Evolutionary conservation across 345 rosid species (phyloP).

Genomic region (Boechera stricta): DNA sequence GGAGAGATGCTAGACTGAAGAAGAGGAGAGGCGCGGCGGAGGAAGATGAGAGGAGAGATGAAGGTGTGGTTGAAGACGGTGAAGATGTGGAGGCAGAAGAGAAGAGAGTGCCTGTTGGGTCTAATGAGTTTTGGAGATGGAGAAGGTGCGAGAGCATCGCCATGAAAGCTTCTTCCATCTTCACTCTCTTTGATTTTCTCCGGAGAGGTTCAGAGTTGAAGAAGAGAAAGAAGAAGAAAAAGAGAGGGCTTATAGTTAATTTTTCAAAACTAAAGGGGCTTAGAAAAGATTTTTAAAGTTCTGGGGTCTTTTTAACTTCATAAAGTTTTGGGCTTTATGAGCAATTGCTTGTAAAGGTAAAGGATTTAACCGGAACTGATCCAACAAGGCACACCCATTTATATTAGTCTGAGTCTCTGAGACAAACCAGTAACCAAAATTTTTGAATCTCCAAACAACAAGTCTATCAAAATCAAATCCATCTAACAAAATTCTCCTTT

Average conservation of each 20-base stretch:
- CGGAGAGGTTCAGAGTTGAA: neutral
- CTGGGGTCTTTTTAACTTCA: neutral
- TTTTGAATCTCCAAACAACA: conserved; percentile 31
- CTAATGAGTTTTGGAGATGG: conserved; percentile 87
- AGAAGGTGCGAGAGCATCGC: conserved; percentile 88
- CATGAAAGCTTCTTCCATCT: conserved; percentile 88
- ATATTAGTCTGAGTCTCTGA: conserved; percentile 29
- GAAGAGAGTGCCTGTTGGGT: conserved; percentile 71
- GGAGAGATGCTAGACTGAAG: conserved; percentile 65
- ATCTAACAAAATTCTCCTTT: conserved; percentile 39
- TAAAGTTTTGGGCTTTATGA: neutral
- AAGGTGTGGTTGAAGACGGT: conserved; percentile 49
- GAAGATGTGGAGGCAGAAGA: conserved; percentile 57
- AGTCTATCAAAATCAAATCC: conserved; percentile 41
- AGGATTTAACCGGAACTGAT: conserved; percentile 1
- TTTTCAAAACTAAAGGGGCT: neutral
- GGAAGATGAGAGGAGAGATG: conserved; percentile 59
- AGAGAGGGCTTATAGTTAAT: neutral
- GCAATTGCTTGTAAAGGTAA: neutral
- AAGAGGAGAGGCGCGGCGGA: conserved; percentile 64
- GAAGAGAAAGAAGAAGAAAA: neutral
- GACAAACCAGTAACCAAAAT: conserved; percentile 41
- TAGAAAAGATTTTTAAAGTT: neutral
- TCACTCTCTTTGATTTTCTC: conserved; percentile 16
- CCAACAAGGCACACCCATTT: conserved; percentile 37